Percentiles rank a stretch among this genome's conserved stretches.
These are phyloP conservation scores for Scheffersomyces insectosa DNA, from an alignment of 1,139 yeast species.

Conservation along the genomic window DNA sequence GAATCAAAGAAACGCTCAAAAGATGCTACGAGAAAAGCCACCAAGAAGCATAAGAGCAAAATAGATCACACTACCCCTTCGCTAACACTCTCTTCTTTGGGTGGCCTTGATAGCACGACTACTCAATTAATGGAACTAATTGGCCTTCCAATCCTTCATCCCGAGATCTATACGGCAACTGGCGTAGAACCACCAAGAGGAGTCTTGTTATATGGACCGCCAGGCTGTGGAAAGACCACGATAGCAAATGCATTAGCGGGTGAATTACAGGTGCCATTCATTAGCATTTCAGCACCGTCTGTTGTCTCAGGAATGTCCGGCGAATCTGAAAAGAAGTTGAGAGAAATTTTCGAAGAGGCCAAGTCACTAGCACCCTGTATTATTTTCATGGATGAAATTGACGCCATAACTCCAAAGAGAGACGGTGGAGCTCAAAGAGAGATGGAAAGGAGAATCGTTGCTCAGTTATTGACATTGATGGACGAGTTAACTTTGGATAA, in stretches of 20 bases:
- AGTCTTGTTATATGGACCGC: constrained; percentile 93
- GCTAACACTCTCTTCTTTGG: constrained; percentile 67
- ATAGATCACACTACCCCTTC: constrained; percentile 71
- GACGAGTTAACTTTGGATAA: constrained; percentile 87
- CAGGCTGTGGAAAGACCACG: constrained; percentile 98
- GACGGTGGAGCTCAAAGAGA: constrained; percentile 96
- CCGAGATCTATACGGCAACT: constrained; percentile 82
- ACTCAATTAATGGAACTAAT: constrained; percentile 86
- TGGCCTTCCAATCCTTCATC: constrained; percentile 89
- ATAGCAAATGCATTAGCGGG: constrained; percentile 96
- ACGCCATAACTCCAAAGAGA: constrained; percentile 96
- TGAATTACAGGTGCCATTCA: constrained; percentile 89
- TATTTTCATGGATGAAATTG: constrained; percentile 93
- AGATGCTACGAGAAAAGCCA: constrained; percentile 20
- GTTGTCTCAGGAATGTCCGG: constrained; percentile 99
- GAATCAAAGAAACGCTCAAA: constrained; percentile 31
- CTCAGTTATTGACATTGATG: constrained; percentile 91
- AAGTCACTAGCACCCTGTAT: constrained; percentile 87
- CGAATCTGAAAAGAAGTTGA: constrained; percentile 88
- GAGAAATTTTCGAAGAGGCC: constrained; percentile 95
- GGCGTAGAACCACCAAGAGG: constrained; percentile 99
- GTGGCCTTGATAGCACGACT: constrained; percentile 85
- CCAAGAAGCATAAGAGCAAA: constrained; percentile 46
- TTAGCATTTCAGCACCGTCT: constrained; percentile 90
- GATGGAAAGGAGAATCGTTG: constrained; percentile 97